These are phyloP conservation scores for Penicillium sp. DNA, from an alignment of 2,329 filamentous ascomycete species.

Conservation along the genomic window DNA sequence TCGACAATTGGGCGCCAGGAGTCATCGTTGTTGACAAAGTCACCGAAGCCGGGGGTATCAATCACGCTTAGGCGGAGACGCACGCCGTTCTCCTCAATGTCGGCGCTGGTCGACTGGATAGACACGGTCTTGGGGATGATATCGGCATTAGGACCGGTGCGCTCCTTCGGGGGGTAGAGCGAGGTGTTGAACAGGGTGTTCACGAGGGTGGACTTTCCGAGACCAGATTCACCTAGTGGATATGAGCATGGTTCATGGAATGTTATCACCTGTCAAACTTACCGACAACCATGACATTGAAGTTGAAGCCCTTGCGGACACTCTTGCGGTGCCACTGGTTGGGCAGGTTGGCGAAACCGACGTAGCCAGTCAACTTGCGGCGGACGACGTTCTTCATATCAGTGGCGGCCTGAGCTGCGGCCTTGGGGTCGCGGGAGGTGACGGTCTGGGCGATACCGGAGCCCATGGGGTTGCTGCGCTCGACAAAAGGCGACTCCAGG, in stretches of 20 bases:
- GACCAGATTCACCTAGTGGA: conserved; percentile 84
- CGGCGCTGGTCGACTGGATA: conserved; percentile 91
- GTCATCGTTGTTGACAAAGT: conserved; percentile 99
- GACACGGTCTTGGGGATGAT: conserved; percentile 98
- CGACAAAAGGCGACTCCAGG: conserved; percentile 55
- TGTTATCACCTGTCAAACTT: conserved; percentile 47
- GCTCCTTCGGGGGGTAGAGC: conserved; percentile 97
- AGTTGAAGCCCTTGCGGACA: conserved; percentile 99
- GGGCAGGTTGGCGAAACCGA: conserved; percentile 96
- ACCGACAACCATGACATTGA: conserved; percentile 99
- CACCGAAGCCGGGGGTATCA: conserved; percentile 95
- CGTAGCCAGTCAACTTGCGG: conserved; percentile 96
- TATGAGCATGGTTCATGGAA: conserved; percentile 7
- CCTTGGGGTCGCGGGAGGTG: conserved; percentile 64
- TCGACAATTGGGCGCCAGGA: conserved; percentile 99
- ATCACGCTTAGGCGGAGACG: conserved; percentile 95
- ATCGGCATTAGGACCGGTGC: conserved; percentile 93
- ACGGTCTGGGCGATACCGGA: conserved; percentile 58
- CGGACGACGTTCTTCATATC: conserved; percentile 95
- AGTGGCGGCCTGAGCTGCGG: conserved; percentile 55
- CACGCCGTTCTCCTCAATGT: conserved; percentile 98
- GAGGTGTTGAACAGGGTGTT: conserved; percentile 99
- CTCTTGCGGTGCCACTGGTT: conserved; percentile 99
- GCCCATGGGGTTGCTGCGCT: conserved; percentile 60
- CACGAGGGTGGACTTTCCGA: conserved; percentile 98